Conservation (phyloP, 2,329 filamentous ascomycete genomes). For the Chrysoporthe puriensis region DNA sequence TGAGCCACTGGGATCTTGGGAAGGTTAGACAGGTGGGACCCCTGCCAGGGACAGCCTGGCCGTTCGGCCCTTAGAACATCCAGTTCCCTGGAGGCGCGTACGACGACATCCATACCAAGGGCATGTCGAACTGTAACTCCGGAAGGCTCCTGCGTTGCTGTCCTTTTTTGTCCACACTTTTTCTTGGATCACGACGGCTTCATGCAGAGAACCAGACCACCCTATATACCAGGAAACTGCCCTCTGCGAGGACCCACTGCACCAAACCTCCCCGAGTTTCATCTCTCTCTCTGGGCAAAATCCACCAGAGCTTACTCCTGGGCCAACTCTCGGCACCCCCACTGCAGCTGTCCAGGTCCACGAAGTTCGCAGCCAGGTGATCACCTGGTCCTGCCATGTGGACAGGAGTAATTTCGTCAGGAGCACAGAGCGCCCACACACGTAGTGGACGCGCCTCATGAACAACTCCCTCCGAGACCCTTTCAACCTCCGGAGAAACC, state of each 20-base stretch:
- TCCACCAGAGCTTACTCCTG: conserved; percentile 16
- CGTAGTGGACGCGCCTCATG: conserved; percentile 25
- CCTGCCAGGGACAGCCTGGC: conserved; percentile 14
- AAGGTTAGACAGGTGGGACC: neutral
- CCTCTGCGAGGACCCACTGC: neutral
- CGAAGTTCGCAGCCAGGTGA: conserved; percentile 8
- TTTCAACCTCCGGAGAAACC: conserved; percentile 41
- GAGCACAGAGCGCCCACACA: conserved; percentile 11
- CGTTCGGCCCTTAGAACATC: neutral
- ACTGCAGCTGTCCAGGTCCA: conserved; percentile 6
- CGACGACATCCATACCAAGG: neutral
- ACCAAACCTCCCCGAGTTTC: conserved; percentile 9
- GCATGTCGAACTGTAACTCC: neutral
- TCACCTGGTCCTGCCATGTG: conserved; percentile 22
- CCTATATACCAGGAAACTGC: neutral
- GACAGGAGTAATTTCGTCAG: conserved; percentile 6
- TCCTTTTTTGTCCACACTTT: conserved; percentile 11
- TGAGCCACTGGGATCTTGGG: neutral
- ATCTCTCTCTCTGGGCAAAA: neutral
- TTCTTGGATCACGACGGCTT: conserved; percentile 8
- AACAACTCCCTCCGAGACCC: conserved; percentile 31
- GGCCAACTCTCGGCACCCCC: conserved; percentile 9
- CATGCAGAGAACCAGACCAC: neutral
- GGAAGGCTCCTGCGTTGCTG: conserved; percentile 8
- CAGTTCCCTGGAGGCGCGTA: neutral